Percentiles rank a stretch among this genome's conserved stretches.
These are phyloP conservation scores for Rhizopogon rudus DNA, from an alignment of 768 basidiomycete genomes.

Conservation along the genomic window DNA sequence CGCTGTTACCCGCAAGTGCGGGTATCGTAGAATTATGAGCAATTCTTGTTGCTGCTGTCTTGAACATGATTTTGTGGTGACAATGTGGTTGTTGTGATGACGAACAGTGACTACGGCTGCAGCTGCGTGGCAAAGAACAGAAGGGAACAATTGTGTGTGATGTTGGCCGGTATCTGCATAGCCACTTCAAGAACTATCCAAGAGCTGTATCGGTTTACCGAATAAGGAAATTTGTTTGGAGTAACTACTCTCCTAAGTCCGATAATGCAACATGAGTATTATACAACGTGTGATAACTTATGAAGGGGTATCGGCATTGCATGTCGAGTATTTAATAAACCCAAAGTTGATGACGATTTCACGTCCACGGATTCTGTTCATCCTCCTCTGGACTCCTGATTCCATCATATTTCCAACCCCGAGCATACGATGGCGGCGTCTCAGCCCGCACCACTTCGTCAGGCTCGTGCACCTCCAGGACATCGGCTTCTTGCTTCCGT, in stretches of 20 bases:
- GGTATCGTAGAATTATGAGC: slow-evolving; percentile 88
- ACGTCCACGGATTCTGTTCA: slow-evolving; percentile 23
- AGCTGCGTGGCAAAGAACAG: too few species aligned
- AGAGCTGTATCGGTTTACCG: too few species aligned
- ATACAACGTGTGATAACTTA: slow-evolving; percentile 1
- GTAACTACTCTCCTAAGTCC: too few species aligned
- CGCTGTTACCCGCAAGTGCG: slow-evolving; percentile 64
- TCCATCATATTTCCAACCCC: slow-evolving; percentile 6
- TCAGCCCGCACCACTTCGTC: slow-evolving; percentile 9
- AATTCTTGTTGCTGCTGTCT: slow-evolving; percentile 71
- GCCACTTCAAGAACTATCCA: background rate
- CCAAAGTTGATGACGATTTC: background rate
- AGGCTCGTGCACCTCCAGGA: background rate
- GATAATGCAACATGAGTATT: background rate
- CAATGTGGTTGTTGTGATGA: background rate
- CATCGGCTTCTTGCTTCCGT: background rate
- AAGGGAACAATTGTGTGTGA: too few species aligned
- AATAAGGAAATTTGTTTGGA: too few species aligned
- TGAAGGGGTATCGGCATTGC: background rate
- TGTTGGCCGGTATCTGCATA: background rate
- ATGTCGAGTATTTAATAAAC: background rate
- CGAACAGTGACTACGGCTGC: too few species aligned
- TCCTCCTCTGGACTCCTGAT: slow-evolving; percentile 11
- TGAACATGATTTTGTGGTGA: slow-evolving; percentile 52
- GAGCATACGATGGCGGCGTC: slow-evolving; percentile 17